Evolutionary conservation across 139 green algal species (phyloP), one percentile per base, ranked within the genome.

Genomic region (Micromonas pusilla): DNA sequence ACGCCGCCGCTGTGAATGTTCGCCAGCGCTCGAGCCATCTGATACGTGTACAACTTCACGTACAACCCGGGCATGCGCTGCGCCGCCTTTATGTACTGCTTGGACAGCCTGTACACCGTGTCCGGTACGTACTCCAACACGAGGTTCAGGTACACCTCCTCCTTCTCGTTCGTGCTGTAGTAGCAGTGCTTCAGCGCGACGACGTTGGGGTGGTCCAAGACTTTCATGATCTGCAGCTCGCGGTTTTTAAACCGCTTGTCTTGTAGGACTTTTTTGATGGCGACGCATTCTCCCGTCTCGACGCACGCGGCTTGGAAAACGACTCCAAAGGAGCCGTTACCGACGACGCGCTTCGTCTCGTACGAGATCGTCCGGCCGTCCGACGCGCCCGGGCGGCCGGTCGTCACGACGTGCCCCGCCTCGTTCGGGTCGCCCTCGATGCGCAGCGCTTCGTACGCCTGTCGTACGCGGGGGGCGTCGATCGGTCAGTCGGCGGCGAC

Each of bases 191-290:
- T 94, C 26, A 99, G 89, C 72, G 87, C 80, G 6, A 99, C 93
- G 34, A 99, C 91, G 88, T 97, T 98, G 60, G 93, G 92, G 86
- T 99, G 96, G 53, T 91, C 83, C 79, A 99, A 85, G 78, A 96
- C 89, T 75, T 93, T 91, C 91, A 99, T 98, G 80, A 99, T 98
- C 39, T 78, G 52, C 86, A 99, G 88, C 90, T 99, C 96, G 4
- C 96, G 81, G 87, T 99, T 99, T 86, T 99, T 99, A 89, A 98
- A 99, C 3, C 96, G 88, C 88, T 96, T 97, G 84, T 99, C 96
- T 85, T 98, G 96, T 80, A 99, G 85, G 73, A 99, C 96, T 86
- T 98, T 99, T 86, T 99, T 99, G 76, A 99, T 98, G 5, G 95
- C 96, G 34, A 99, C 94, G 81, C 88, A 94, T 72, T 98, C 91